Evolutionary conservation across 495 filamentous ascomycete species (phyloP).

Genomic region (Rostrohypoxylon terebratum): DNA sequence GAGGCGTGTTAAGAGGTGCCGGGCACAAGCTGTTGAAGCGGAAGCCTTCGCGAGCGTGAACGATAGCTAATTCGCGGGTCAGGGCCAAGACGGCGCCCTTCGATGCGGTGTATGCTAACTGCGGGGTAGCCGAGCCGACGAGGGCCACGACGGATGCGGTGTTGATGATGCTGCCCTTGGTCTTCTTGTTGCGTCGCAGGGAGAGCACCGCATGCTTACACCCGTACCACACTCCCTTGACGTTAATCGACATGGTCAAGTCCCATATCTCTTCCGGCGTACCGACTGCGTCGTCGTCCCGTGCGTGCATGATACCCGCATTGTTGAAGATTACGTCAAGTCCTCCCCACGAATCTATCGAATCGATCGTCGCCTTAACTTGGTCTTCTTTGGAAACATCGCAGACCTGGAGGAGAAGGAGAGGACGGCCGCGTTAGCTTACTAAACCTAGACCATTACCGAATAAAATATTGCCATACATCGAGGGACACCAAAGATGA

Average conservation of each 20-base stretch:
- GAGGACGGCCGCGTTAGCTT: constrained; percentile 6
- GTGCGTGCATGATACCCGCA: constrained; percentile 95
- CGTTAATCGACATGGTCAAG: constrained; percentile 92
- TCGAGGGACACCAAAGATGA: neutral
- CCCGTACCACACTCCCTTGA: constrained; percentile 98
- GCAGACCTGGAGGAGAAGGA: constrained; percentile 55
- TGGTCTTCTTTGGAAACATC: constrained; percentile 78
- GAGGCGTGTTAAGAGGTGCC: constrained; percentile 84
- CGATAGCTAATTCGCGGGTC: constrained; percentile 84
- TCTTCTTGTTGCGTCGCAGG: constrained; percentile 83
- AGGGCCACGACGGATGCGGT: constrained; percentile 93
- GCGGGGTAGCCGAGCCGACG: constrained; percentile 92
- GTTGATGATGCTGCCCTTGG: constrained; percentile 86
- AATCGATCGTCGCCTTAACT: constrained; percentile 75
- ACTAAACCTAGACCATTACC: neutral
- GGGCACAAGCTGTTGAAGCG: constrained; percentile 94
- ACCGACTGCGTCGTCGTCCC: constrained; percentile 85
- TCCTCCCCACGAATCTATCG: constrained; percentile 87
- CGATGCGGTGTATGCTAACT: constrained; percentile 93
- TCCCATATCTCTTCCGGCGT: constrained; percentile 96
- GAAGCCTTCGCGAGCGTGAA: constrained; percentile 84
- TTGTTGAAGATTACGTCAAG: constrained; percentile 98
- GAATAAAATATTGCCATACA: neutral
- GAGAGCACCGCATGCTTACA: constrained; percentile 91
- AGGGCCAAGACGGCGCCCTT: constrained; percentile 94